Evolutionary conservation across 192 early-diverging fungal genomes (phyloP).

Genomic region (Linnemannia schmuckeri): DNA sequence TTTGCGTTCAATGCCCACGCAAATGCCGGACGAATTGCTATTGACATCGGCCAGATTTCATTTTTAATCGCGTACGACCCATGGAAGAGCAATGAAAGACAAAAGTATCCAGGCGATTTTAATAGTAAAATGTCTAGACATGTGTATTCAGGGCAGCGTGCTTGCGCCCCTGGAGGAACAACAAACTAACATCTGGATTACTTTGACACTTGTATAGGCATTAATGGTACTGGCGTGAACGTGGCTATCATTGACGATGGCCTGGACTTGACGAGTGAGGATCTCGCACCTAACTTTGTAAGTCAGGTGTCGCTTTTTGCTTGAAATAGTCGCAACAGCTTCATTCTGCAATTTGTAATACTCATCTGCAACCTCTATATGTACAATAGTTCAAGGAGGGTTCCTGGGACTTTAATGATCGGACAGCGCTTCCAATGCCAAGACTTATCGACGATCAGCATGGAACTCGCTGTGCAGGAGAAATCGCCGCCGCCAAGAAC

Average conservation of each 20-base stretch:
- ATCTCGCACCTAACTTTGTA: constrained; percentile 92
- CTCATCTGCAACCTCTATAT: not conserved
- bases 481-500: constrained; percentile 93
- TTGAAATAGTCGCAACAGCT: not conserved
- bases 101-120: too few relatives aligned
- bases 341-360: not conserved
- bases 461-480: constrained; percentile 97
- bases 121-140: too few relatives aligned
- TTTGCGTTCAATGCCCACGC: too few relatives aligned
- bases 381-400: constrained; percentile 77
- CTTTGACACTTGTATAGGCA: constrained; percentile 59
- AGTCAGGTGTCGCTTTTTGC: constrained; percentile 28
- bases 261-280: constrained; percentile 85
- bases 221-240: constrained; percentile 87
- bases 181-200: too few relatives aligned
- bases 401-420: constrained; percentile 97
- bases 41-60: too few relatives aligned
- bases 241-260: constrained; percentile 98
- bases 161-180: not conserved
- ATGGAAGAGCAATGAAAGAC: too few relatives aligned
- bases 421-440: constrained; percentile 82
- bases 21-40: too few relatives aligned
- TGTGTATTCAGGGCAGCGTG: not conserved
- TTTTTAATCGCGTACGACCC: too few relatives aligned
- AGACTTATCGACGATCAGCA: constrained; percentile 85